phyloP scores from a whole-genome alignment of 192 early-diverging fungal genomes.

The Polychytrium aggregatum region DNA sequence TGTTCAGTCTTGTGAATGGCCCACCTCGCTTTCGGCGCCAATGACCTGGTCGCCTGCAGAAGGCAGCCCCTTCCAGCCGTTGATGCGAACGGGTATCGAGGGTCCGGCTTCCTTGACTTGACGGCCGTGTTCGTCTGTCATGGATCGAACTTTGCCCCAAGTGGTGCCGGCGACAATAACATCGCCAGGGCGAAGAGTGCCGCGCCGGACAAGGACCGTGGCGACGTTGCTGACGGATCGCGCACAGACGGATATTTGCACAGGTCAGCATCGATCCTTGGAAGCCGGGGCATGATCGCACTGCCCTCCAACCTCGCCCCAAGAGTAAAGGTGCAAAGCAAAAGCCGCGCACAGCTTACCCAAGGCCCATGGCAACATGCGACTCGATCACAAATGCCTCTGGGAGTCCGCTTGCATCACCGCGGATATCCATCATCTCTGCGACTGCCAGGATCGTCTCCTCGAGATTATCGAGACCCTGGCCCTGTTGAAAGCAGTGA shows the following conservation, averaged over 20 bases:
- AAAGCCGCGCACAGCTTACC: constrained; percentile 9
- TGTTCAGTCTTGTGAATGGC: not conserved
- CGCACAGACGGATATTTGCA: too few relatives aligned
- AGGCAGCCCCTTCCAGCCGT: constrained; percentile 90
- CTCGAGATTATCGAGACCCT: constrained; percentile 76
- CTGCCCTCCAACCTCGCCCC: too few relatives aligned
- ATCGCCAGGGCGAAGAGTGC: constrained; percentile 68
- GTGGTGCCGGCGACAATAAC: constrained; percentile 75
- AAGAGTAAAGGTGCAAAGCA: too few relatives aligned
- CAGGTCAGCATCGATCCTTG: too few relatives aligned
- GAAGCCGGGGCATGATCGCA: too few relatives aligned
- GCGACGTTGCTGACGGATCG: constrained; percentile 72
- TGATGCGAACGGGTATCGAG: constrained; percentile 72
- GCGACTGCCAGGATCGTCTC: constrained; percentile 79
- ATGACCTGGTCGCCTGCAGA: constrained; percentile 81
- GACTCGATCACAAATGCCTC: constrained; percentile 86
- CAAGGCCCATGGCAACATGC: constrained; percentile 73
- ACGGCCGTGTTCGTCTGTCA: constrained; percentile 70
- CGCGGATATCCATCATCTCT: constrained; percentile 79
- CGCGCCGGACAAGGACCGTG: constrained; percentile 78
- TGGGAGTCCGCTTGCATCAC: constrained; percentile 62
- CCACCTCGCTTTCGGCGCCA: constrained; percentile 55
- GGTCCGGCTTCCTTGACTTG: constrained; percentile 66
- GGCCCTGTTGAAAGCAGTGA: constrained; percentile 33
- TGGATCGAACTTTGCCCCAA: constrained; percentile 77